Conservation (phyloP, 306 rosid species). For the Hippophae rhamnoides region DNA sequence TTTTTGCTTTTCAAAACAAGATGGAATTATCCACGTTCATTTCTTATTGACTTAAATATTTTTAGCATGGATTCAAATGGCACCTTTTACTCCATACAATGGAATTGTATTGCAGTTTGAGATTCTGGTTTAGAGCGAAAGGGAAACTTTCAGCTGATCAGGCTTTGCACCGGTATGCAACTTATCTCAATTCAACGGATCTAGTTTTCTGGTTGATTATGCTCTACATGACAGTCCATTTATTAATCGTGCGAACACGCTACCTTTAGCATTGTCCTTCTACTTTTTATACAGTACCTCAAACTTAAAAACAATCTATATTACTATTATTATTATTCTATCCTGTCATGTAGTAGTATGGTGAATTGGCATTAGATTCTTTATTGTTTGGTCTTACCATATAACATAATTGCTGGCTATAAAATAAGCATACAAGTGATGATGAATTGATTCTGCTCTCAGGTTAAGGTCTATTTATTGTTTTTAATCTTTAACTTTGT, state of each 20-base stretch:
- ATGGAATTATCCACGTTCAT: background rate
- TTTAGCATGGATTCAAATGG: background rate
- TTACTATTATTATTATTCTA: too few relatives aligned
- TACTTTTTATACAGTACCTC: background rate
- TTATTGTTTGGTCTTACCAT: background rate
- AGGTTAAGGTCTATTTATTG: background rate
- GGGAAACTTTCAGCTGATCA: conserved; percentile 91
- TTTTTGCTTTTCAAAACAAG: conserved; percentile 1
- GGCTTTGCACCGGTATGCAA: conserved; percentile 79
- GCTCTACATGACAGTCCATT: background rate
- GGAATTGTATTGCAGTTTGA: conserved; percentile 51
- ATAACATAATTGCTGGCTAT: too few relatives aligned
- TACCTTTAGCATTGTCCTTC: background rate
- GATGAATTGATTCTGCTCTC: background rate
- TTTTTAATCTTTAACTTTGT: background rate
- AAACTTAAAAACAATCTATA: background rate
- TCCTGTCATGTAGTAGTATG: background rate
- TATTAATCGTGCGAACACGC: background rate
- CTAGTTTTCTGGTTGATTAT: conserved; percentile 9
- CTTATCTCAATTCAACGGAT: conserved; percentile 10
- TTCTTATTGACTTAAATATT: background rate
- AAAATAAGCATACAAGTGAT: background rate
- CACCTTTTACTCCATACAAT: conserved; percentile 10
- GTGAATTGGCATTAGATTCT: background rate
- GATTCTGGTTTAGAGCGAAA: conserved; percentile 84